These are phyloP conservation scores for Thalassiosira mediterranea DNA, from an alignment of 352 stramenopile genomes.

Conservation along the genomic window DNA sequence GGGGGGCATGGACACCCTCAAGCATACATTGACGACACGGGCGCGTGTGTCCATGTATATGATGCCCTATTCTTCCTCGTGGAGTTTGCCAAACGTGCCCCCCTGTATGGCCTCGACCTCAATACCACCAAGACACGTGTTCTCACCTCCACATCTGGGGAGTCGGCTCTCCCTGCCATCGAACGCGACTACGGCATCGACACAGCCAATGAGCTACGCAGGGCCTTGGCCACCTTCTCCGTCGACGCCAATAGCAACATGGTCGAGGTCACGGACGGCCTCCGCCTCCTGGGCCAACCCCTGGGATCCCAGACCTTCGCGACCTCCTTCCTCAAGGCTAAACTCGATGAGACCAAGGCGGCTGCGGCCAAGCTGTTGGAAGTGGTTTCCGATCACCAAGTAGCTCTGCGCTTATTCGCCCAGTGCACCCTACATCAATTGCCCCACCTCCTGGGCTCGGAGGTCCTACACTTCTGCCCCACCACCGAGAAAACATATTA, in stretches of 20 bases:
- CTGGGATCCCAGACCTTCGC: conserved; percentile 16
- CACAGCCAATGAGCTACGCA: not conserved
- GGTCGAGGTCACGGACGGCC: conserved; percentile 2
- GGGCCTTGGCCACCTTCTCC: conserved; percentile 15
- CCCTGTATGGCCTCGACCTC: conserved; percentile 5
- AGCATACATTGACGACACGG: no score
- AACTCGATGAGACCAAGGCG: not conserved
- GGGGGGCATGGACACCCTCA: not conserved
- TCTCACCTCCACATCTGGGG: conserved; percentile 28
- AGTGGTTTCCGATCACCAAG: conserved; percentile 18
- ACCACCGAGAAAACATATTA: no score
- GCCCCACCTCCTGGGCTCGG: conserved; percentile 16
- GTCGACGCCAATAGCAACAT: not conserved
- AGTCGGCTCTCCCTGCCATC: conserved; percentile 7
- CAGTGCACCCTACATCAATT: conserved; percentile 31
- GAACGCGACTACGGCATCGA: not conserved
- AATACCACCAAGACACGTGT: conserved; percentile 18
- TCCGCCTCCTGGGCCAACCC: conserved; percentile 15
- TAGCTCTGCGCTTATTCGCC: conserved; percentile 23
- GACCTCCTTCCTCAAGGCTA: not conserved
- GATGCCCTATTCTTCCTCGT: conserved; percentile 15
- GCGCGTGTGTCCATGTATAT: no score
- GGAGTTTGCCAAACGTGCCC: not conserved
- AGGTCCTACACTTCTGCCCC: conserved; percentile 24
- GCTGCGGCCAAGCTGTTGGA: conserved; percentile 7